A percentile compares a stretch with the other conserved stretches of the same genome.
These are phyloP conservation scores for Telopea speciosissima DNA, from an alignment of 177 flowering plant genomes.

Conservation along the genomic window DNA sequence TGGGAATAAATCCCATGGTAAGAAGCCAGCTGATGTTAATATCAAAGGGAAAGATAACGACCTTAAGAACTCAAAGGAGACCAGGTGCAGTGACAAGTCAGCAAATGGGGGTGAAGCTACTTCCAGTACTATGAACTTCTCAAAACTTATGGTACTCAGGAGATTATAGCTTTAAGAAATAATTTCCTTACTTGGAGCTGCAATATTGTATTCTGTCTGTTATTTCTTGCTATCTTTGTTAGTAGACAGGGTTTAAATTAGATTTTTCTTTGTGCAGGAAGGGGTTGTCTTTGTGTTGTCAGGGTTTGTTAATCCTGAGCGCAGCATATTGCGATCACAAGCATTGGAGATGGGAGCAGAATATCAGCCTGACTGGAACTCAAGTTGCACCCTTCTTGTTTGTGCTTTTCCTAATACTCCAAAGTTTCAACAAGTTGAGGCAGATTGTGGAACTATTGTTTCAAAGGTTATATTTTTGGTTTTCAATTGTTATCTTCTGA, in stretches of 20 bases:
- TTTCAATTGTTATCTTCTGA: background rate
- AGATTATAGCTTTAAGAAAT: background rate
- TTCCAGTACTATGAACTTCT: constrained; percentile 23
- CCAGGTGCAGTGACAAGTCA: constrained; percentile 7
- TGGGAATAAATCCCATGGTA: constrained; percentile 16
- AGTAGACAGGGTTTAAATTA: background rate
- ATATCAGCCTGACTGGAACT: constrained; percentile 78
- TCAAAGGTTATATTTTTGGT: constrained; percentile 50
- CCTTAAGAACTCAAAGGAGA: constrained; percentile 11
- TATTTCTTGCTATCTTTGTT: background rate
- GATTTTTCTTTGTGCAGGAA: constrained; percentile 45
- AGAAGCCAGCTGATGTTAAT: constrained; percentile 21
- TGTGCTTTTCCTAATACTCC: constrained; percentile 95
- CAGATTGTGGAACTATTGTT: constrained; percentile 86
- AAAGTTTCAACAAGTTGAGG: constrained; percentile 85
- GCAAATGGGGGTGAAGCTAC: constrained; percentile 10
- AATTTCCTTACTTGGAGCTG: background rate
- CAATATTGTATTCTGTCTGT: background rate
- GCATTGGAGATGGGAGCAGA: constrained; percentile 93
- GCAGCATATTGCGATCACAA: constrained; percentile 64
- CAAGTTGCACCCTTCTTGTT: constrained; percentile 80
- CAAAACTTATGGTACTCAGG: constrained; percentile 52
- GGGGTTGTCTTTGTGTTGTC: constrained; percentile 95
- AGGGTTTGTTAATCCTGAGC: constrained; percentile 94
- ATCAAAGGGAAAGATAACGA: constrained; percentile 11